These are phyloP conservation scores for Fusarium graminum DNA, from an alignment of 2,329 filamentous ascomycete genomes.

Conservation along the genomic window DNA sequence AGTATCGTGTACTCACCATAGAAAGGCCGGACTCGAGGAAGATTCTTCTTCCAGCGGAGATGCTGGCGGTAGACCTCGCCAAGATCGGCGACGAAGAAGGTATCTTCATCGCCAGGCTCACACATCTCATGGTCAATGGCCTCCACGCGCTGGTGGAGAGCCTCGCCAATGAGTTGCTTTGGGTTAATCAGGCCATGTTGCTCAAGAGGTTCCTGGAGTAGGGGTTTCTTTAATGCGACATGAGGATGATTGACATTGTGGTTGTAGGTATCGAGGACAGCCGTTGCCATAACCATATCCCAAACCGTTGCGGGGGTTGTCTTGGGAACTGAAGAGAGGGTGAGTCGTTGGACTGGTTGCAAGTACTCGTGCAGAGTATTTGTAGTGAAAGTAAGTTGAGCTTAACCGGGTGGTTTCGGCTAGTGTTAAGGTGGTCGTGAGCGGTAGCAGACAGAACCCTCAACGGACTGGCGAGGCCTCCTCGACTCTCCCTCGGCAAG, in stretches of 20 bases:
- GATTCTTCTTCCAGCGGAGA: constrained; percentile 95
- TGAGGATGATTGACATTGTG: constrained; percentile 64
- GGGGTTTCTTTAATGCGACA: constrained; percentile 61
- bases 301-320: constrained; percentile 50
- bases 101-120: constrained; percentile 93
- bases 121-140: constrained; percentile 88
- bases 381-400: constrained; percentile 20
- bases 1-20: constrained; percentile 76
- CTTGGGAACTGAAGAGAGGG: constrained; percentile 33
- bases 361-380: constrained; percentile 13
- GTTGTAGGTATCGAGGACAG: constrained; percentile 67
- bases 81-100: constrained; percentile 98
- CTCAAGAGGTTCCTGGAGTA: constrained; percentile 55
- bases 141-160: constrained; percentile 87
- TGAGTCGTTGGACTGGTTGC: constrained; percentile 10
- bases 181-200: constrained; percentile 63
- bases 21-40: constrained; percentile 93
- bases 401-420: constrained; percentile 50
- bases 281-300: constrained; percentile 77
- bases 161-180: constrained; percentile 87
- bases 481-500: constrained; percentile 99
- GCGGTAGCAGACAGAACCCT: constrained; percentile 91
- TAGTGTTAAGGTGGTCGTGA: constrained; percentile 94
- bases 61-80: constrained; percentile 99
- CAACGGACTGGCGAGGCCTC: constrained; percentile 93